Percentiles rank a stretch among this genome's conserved stretches.
Evolutionary conservation across 495 filamentous ascomycete genomes (phyloP).

Genomic region (Tuber umbilicatum): DNA sequence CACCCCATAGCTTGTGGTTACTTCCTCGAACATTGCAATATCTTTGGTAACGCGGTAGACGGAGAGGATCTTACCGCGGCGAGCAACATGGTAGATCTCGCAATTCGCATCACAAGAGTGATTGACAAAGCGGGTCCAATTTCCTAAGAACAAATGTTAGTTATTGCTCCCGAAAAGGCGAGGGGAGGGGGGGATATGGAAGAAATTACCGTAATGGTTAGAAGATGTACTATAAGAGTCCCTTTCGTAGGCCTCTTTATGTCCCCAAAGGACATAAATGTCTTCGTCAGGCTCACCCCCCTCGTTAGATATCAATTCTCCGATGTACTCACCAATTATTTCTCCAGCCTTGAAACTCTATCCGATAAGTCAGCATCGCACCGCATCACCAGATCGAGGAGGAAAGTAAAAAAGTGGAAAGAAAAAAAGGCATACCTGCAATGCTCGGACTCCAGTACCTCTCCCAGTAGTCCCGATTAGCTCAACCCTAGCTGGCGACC

Average conservation of each 20-base stretch:
- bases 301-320: slow-evolving; percentile 5
- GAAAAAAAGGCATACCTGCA: slow-evolving; percentile 16
- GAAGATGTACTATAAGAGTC: slow-evolving; percentile 8
- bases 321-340: slow-evolving; percentile 24
- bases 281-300: not conserved
- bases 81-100: slow-evolving; percentile 10
- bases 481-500: slow-evolving; percentile 20
- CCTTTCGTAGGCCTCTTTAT: not conserved
- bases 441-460: slow-evolving; percentile 20
- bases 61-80: slow-evolving; percentile 17
- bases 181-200: not conserved
- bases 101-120: slow-evolving; percentile 23
- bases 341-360: slow-evolving; percentile 17
- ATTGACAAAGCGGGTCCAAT: slow-evolving; percentile 32
- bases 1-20: slow-evolving; percentile 34
- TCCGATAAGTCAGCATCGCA: not conserved
- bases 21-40: slow-evolving; percentile 35
- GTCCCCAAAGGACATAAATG: slow-evolving; percentile 19
- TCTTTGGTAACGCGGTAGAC: slow-evolving; percentile 8
- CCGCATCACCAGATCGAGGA: not conserved
- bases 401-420: not conserved
- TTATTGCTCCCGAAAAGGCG: not conserved
- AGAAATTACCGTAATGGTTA: slow-evolving; percentile 22
- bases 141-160: slow-evolving; percentile 12
- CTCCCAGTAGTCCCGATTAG: not conserved